phyloP scores from a whole-genome alignment of 192 early-diverging fungal species.

The Obelidium mucronatum region DNA sequence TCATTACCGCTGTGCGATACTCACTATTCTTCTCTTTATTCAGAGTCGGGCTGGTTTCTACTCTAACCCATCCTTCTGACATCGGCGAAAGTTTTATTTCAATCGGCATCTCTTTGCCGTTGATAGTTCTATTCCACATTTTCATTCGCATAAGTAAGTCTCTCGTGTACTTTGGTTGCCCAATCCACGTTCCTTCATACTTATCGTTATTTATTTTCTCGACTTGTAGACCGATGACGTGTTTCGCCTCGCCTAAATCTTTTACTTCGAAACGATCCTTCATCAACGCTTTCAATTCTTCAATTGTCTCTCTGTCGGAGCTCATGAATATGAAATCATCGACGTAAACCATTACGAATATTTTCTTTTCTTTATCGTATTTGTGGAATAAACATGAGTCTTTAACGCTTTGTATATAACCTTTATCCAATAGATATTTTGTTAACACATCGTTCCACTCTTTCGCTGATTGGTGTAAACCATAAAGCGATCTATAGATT shows the following conservation, averaged over 20 bases:
- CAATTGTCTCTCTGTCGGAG: not conserved
- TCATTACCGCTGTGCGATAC: conserved; percentile 6
- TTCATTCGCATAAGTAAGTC: conserved; percentile 3
- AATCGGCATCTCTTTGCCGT: conserved; percentile 7
- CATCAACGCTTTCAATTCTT: conserved; percentile 12
- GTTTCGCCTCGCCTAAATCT: conserved; percentile 18
- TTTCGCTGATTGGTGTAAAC: too few species aligned
- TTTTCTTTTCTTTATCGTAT: not conserved
- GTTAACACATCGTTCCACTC: conserved; percentile 19
- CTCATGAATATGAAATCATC: conserved; percentile 26
- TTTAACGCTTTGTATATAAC: conserved; percentile 14
- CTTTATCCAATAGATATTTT: not conserved
- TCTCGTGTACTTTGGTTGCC: not conserved
- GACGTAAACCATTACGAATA: conserved; percentile 24
- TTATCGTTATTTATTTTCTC: conserved; percentile 6
- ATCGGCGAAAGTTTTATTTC: not conserved
- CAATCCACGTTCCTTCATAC: not conserved
- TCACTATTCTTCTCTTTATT: too few species aligned
- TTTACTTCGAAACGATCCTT: not conserved
- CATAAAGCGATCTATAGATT: too few species aligned
- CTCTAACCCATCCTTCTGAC: not conserved
- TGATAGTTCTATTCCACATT: conserved; percentile 11
- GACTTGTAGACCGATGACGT: conserved; percentile 2
- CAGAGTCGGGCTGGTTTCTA: not conserved
- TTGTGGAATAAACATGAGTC: too few species aligned